Percentiles rank a stretch among this genome's conserved stretches.
Conservation (phyloP, 257 asterid genomes). For the Solanum bulbocastanum region DNA sequence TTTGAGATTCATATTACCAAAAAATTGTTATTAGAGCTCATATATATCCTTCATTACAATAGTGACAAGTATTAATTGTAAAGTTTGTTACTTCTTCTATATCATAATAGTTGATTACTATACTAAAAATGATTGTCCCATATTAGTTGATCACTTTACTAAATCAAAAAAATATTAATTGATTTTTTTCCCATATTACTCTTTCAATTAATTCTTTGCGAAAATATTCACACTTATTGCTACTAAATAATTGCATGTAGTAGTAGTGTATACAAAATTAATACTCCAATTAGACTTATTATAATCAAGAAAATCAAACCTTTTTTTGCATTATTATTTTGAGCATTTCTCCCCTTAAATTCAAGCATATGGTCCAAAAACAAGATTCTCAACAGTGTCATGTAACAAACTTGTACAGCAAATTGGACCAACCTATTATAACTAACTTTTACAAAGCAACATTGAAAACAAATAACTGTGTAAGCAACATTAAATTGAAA, state of each 20-base stretch:
- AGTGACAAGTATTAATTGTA: background rate
- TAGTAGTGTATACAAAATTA: background rate
- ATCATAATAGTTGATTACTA: too few species aligned
- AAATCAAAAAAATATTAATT: too few species aligned
- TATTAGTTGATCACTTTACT: too few species aligned
- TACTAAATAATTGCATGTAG: background rate
- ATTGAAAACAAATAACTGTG: background rate
- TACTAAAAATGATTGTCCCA: too few species aligned
- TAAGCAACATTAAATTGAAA: background rate
- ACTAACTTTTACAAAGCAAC: background rate
- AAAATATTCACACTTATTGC: background rate
- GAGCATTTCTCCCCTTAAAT: background rate
- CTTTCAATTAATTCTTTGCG: too few species aligned
- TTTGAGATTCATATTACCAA: background rate
- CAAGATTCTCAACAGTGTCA: background rate
- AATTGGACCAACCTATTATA: background rate
- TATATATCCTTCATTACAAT: background rate
- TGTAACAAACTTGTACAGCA: background rate
- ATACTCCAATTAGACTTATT: background rate
- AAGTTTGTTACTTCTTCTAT: background rate
- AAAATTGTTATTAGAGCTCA: background rate
- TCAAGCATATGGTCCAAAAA: background rate
- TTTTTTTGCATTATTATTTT: background rate
- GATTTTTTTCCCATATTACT: too few species aligned
- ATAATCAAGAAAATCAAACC: background rate